Evolutionary conservation across 202 grass and related monocot genomes (phyloP), one percentile per base, ranked within the genome.

Genomic region (Elaeis oleifera): DNA sequence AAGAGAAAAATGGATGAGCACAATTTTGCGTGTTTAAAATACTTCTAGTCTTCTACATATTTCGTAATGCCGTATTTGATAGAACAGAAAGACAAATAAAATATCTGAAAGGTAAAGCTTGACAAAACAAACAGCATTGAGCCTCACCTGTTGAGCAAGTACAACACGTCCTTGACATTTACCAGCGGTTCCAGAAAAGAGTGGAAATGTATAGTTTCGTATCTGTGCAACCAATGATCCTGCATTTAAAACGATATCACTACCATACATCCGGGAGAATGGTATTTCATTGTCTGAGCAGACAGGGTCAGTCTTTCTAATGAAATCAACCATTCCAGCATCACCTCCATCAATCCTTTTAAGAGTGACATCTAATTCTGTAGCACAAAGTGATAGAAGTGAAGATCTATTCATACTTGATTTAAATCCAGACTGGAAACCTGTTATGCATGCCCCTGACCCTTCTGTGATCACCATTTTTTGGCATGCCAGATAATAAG

Each of bases 151-250:
- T 73, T 97, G 92, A 75, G 79, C 92, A 73, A 97, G 79, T 52
- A 97, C 92, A 79, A 97, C 76, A 17, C 81, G 68, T 51, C 92
- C 92, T 51, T 89, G 62, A 81, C 92, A 97, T 97, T 91, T 97
- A 24, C 79, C 92, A 81, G 74, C 80, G 17, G 68, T 91, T 60
- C 80, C 92, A 79, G 80, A 75, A 78, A 97, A 82, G 63, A 97
- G 84, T 60, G 92, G 92, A 73, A 83, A 88, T 68, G 92, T 44
- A 50, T 97, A 97, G 63, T 97, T 88, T 85, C 92, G 88, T 65
- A 97, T 76, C 25, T 76, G 79, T 2, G 15, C 88, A 58, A 80
- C 74, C 66, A 97, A 80, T 54, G 84, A 85, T 55, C 76, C 85
- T 78, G 87, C 76, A 80, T 79, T 88, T 76, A 97, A 73, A 69